These are phyloP conservation scores for Centaurea solstitialis DNA, from an alignment of 129 eudicot genomes.

Conservation along the genomic window DNA sequence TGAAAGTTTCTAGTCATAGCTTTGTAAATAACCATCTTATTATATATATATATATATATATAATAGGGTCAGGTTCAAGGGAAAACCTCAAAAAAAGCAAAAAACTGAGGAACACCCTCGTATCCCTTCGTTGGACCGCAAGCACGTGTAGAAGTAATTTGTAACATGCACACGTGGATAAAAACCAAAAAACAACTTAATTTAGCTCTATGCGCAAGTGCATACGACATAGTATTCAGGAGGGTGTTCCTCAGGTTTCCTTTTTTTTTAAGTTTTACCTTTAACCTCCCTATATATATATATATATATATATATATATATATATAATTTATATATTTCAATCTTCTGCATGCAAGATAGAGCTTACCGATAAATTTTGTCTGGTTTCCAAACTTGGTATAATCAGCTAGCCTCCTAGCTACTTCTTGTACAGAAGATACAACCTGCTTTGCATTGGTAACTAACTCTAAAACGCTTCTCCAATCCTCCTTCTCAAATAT, in stretches of 20 bases:
- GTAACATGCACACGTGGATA: too few species aligned
- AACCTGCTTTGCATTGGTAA: constrained; percentile 86
- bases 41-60: not conserved
- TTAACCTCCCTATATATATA: too few species aligned
- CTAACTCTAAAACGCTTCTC: constrained; percentile 65
- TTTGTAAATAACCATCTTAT: not conserved
- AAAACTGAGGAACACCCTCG: too few species aligned
- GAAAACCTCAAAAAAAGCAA: too few species aligned
- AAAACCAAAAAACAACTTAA: too few species aligned
- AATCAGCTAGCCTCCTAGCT: constrained; percentile 85
- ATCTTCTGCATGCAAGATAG: not conserved
- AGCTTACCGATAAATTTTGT: constrained; percentile 55
- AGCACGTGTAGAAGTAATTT: too few species aligned
- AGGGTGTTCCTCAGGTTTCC: too few species aligned
- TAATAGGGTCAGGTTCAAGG: not conserved
- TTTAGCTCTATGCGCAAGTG: too few species aligned
- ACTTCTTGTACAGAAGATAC: constrained; percentile 90
- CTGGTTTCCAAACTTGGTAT: constrained; percentile 58
- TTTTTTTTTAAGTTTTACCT: too few species aligned
- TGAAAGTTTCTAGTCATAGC: not conserved
- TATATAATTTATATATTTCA: not conserved
- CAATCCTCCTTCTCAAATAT: constrained; percentile 83
- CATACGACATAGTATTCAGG: too few species aligned
- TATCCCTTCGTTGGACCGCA: too few species aligned
- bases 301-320: too few species aligned